Percentiles rank a stretch among this genome's conserved stretches.
Conservation (phyloP, 2,329 filamentous ascomycete genomes). For the Ophiostoma ulmi region DNA sequence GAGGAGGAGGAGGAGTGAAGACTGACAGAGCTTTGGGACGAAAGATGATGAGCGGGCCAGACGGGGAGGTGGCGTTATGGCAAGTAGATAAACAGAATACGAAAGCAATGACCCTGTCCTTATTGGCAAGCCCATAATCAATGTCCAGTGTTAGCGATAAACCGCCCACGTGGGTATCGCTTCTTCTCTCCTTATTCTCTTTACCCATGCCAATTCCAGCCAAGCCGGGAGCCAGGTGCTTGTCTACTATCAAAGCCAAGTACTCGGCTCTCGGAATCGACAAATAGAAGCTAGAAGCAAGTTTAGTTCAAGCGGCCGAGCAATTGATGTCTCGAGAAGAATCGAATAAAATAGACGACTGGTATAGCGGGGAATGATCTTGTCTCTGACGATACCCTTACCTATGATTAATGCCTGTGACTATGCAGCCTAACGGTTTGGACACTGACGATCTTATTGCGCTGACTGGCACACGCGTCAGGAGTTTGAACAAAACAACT, state of each 20-base stretch:
- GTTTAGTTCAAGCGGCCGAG: neutral
- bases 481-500: too few relatives aligned
- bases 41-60: slow-evolving; percentile 2
- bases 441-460: too few relatives aligned
- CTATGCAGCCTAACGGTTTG: neutral
- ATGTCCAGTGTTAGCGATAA: slow-evolving; percentile 5
- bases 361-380: too few relatives aligned
- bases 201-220: neutral
- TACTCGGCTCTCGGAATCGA: neutral
- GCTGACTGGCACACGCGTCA: too few relatives aligned
- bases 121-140: slow-evolving; percentile 3
- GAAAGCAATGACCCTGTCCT: neutral
- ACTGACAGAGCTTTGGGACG: neutral
- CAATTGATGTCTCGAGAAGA: neutral
- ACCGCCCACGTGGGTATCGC: neutral
- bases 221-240: slow-evolving; percentile 6
- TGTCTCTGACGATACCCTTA: neutral
- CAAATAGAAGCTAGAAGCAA: neutral
- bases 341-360: neutral
- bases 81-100: neutral
- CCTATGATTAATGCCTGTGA: neutral
- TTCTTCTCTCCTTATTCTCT: neutral
- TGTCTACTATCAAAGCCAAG: neutral
- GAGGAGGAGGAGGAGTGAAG: neutral
- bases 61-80: neutral